Percentiles rank a stretch among this genome's conserved stretches.
Evolutionary conservation across 2,329 filamentous ascomycete genomes (phyloP).

Genomic region (Diaporthe aspalathi): DNA sequence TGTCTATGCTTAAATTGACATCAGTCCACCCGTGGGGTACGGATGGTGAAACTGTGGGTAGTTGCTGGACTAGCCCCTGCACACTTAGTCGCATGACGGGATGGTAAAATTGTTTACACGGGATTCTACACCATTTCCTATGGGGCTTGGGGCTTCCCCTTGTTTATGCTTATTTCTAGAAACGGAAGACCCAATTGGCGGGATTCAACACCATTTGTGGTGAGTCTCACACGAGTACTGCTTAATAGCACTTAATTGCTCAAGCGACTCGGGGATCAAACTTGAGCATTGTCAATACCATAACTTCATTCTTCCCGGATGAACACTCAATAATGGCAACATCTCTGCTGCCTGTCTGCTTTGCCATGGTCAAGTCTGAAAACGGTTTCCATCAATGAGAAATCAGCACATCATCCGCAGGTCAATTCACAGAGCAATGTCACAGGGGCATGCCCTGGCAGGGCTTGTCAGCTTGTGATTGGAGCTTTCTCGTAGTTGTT

Average conservation of each 20-base stretch:
- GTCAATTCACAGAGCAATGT: not conserved
- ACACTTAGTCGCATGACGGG: too few relatives aligned
- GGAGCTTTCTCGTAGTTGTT: constrained; percentile 12
- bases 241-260: not conserved
- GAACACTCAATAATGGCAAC: not conserved
- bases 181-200: not conserved
- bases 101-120: not conserved
- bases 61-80: not conserved
- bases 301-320: not conserved
- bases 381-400: not conserved
- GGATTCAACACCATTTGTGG: not conserved
- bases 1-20: not conserved
- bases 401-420: not conserved
- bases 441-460: not conserved
- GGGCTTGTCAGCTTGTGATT: constrained; percentile 2
- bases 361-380: not conserved
- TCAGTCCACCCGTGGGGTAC: constrained; percentile 15
- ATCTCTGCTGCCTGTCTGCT: not conserved
- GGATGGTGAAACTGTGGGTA: not conserved
- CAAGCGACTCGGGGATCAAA: not conserved
- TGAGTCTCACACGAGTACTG: not conserved
- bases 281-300: not conserved
- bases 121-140: not conserved
- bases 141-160: not conserved
- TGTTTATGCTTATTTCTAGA: not conserved